Base-by-base conservation (phyloP, 2,329 filamentous ascomycete species). In the Rasamsonia emersonii region DNA sequence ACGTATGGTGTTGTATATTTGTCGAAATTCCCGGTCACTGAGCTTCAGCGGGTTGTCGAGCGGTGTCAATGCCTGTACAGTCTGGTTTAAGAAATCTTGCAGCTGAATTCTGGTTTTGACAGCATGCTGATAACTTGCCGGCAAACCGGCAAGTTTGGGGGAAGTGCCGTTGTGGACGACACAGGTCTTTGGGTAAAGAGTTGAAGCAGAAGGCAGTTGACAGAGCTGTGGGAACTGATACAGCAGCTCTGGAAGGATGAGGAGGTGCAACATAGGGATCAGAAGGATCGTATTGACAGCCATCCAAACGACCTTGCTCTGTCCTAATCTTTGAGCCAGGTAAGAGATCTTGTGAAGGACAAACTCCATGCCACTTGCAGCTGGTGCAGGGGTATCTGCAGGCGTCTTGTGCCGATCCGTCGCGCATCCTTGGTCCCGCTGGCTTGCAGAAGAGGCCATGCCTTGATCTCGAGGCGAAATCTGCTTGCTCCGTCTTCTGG, bases 1-100 rank as follows among this genome's bases (percentile, higher is more conserved):
- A 28, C 49, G 49, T 5, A 60, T 35, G 10, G 46, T 43, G 0
- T 37, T 24, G 23, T 57, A 48, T 11, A 57, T 35, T 14, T 43
- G 42, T 17, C 38, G 43, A 7, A 60, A 47, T 11, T 15, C 18
- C 7, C 4, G 14, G n/a, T 30, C 34, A 10, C 26, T 39, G 2
- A 27, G 23, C 24, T 31, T 40, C 16, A 38, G 17, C 3, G 24
- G 15, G 10, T 10, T 27, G 14, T 35, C 32, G 10, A 40, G 18
- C n/a, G 31, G 24, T 9, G 13, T 27, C 18, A 40, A 33, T 10
- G 20, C 31, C 9, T 33, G 24, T 13, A 37, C 27, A 10, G 31
- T 32, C 23, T 28, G 20, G 11, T 32, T 33, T 3, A 40, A 21
- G 23, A 30, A 37, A 8, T 16, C 26, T 9, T 37, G 33, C 5